Percentiles rank a stretch among this genome's conserved stretches.
These are phyloP conservation scores for Rhipidocladum racemiflorum DNA, from an alignment of 176 grass and related monocot genomes.

Conservation along the genomic window DNA sequence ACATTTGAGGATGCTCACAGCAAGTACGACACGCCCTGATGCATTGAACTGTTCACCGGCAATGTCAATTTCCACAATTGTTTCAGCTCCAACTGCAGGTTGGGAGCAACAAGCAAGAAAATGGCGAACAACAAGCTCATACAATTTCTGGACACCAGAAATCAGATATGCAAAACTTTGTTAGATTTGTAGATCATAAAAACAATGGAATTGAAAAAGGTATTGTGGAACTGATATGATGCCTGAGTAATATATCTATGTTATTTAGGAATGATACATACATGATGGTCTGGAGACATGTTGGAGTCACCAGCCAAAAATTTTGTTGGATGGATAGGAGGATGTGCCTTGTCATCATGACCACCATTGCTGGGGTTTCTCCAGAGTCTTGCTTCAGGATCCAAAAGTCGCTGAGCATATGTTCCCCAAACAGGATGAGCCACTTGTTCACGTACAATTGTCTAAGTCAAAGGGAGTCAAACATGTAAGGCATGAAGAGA, in stretches of 20 bases:
- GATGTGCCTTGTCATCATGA: conserved; percentile 96
- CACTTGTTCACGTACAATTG: conserved; percentile 68
- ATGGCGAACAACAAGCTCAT: conserved; percentile 94
- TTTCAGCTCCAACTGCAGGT: conserved; percentile 92
- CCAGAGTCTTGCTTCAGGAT: conserved; percentile 84
- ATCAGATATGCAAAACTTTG: conserved; percentile 17
- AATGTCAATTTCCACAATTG: conserved; percentile 84
- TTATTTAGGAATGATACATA: conserved; percentile 34
- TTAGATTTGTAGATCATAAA: conserved; percentile 7
- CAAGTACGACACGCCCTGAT: conserved; percentile 75
- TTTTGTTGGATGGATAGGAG: conserved; percentile 95
- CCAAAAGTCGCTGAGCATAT: conserved; percentile 76
- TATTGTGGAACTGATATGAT: not conserved
- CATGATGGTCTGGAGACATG: conserved; percentile 67
- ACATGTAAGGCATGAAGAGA: not conserved
- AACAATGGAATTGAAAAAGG: not conserved
- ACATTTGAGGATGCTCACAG: conserved; percentile 48
- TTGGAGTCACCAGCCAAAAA: conserved; percentile 59
- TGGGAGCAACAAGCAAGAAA: conserved; percentile 98
- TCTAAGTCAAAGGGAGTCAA: conserved; percentile 42
- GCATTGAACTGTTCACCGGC: conserved; percentile 83
- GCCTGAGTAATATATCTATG: conserved; percentile 6
- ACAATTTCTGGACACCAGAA: conserved; percentile 67
- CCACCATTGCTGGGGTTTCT: conserved; percentile 91
- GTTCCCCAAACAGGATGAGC: conserved; percentile 73